Base-by-base conservation (phyloP, 805 yeast genomes). In the Metschnikowia lunata region DNA sequence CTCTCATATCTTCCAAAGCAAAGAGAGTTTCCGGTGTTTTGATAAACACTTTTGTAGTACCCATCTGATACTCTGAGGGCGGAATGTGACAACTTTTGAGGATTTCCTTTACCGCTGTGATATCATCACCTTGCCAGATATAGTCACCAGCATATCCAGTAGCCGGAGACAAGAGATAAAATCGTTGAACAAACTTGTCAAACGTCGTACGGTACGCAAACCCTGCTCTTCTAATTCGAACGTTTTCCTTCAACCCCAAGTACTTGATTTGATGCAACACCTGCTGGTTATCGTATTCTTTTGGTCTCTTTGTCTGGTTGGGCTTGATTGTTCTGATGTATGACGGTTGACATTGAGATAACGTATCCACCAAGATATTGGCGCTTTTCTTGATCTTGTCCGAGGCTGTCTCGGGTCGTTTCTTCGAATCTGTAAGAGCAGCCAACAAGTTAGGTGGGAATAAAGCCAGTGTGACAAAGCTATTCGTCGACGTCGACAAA, bases 321-420 rank as follows among this genome's bases (percentile, higher is more conserved):
- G 99, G 99, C 63, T 93, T 93, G 63, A 93, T 93, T 2, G 99
- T 93, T 73, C 99, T 84, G 54, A 93, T 93, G 63, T 93, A 93
- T 0, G 97, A 88, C 2, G 99, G 99, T 48, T 83, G 84, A n/a
- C 97, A 83, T 53, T 82, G 81, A 0, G 97, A 86, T 48, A 93
- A 72, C 0, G 97, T 93, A 29, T 85, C 88, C 40, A 91, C 96
- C 51, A 93, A 71, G 26, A 82, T 80, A 59, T 93, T 93, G 11
- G 99, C 99, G 61, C 95, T 84, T 49, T 73, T 76, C 62, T 89
- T 91, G 63, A 93, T 93, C 62, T 88, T 91, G 62, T 93, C 98
- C 54, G 96, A 85, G 0, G 98, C 97, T 10, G 98, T 90, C 49
- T 96, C 96, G 6, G 97, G 95, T 60, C 96, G 82, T 54, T 71